Evolutionary conservation across 805 yeast species (phyloP).

Genomic region (Barnettozyma sp.): DNA sequence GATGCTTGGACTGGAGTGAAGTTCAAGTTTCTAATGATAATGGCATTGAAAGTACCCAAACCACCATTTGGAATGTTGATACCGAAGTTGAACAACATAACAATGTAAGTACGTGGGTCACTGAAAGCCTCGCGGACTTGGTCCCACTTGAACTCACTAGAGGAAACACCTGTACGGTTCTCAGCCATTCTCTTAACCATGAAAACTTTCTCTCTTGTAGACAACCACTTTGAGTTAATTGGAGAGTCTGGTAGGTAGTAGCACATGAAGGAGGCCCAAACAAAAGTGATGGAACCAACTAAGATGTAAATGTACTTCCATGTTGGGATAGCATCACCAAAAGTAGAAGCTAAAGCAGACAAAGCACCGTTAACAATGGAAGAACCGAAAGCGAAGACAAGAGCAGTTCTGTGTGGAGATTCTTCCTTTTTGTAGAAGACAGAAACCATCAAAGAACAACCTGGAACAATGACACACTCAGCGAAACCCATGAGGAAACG

Average conservation of each 20-base stretch:
- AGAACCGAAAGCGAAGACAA: slow-evolving; percentile 37
- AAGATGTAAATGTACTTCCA: slow-evolving; percentile 48
- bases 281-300: slow-evolving; percentile 42
- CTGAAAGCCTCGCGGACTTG: slow-evolving; percentile 38
- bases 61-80: slow-evolving; percentile 32
- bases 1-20: slow-evolving; percentile 23
- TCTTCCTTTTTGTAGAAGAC: slow-evolving; percentile 33
- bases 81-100: slow-evolving; percentile 27
- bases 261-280: slow-evolving; percentile 26
- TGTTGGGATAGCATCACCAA: slow-evolving; percentile 27
- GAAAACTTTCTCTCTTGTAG: slow-evolving; percentile 37
- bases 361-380: slow-evolving; percentile 27
- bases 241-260: slow-evolving; percentile 44
- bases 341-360: slow-evolving; percentile 38
- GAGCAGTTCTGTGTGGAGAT: slow-evolving; percentile 38
- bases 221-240: slow-evolving; percentile 34
- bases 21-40: slow-evolving; percentile 22
- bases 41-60: slow-evolving; percentile 24
- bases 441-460: slow-evolving; percentile 34
- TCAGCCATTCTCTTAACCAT: slow-evolving; percentile 34
- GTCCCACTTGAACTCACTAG: slow-evolving; percentile 31
- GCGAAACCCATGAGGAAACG: slow-evolving; percentile 41
- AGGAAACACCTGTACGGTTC: slow-evolving; percentile 41
- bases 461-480: slow-evolving; percentile 36
- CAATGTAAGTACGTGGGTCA: slow-evolving; percentile 34